These are phyloP conservation scores for Irpex sp. DNA, from an alignment of 1,284 basidiomycete species.

Conservation along the genomic window DNA sequence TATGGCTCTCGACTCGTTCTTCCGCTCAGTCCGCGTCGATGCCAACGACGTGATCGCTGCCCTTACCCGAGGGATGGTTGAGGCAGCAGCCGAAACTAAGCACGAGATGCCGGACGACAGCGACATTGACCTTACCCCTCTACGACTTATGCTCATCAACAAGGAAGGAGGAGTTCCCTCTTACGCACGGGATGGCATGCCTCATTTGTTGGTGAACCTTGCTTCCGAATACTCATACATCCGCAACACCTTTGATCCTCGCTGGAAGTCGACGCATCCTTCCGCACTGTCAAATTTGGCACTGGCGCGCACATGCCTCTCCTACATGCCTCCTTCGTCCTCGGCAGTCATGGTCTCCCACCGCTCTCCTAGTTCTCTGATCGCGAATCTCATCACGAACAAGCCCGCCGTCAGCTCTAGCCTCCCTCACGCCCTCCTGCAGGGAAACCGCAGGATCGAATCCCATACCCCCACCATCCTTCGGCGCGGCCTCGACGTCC, in stretches of 20 bases:
- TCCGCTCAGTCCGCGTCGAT: conserved; percentile 81
- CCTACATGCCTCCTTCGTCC: conserved; percentile 90
- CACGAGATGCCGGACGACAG: conserved; percentile 12
- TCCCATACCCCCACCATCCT: conserved; percentile 92
- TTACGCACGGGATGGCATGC: conserved; percentile 91
- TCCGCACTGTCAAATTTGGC: conserved; percentile 85
- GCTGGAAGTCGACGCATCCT: conserved; percentile 82
- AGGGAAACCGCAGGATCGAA: conserved; percentile 81
- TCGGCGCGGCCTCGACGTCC: conserved; percentile 85
- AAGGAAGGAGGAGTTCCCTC: conserved; percentile 97
- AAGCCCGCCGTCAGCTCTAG: conserved; percentile 96
- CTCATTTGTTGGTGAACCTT: conserved; percentile 96
- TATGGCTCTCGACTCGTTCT: conserved; percentile 88
- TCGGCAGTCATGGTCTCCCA: conserved; percentile 97
- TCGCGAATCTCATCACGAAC: conserved; percentile 97
- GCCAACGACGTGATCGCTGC: conserved; percentile 92
- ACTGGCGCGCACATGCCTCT: conserved; percentile 86
- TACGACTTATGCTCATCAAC: conserved; percentile 97
- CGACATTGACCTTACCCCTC: conserved; percentile 77
- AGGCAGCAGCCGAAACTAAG: conserved; percentile 46
- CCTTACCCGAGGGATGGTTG: conserved; percentile 85
- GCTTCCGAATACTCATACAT: conserved; percentile 88
- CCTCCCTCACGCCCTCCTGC: conserved; percentile 88
- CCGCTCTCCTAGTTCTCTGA: conserved; percentile 91
- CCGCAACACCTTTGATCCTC: conserved; percentile 75